Base-by-base conservation (phyloP, 257 asterid genomes). In the Nicotiana tomentosiformis region DNA sequence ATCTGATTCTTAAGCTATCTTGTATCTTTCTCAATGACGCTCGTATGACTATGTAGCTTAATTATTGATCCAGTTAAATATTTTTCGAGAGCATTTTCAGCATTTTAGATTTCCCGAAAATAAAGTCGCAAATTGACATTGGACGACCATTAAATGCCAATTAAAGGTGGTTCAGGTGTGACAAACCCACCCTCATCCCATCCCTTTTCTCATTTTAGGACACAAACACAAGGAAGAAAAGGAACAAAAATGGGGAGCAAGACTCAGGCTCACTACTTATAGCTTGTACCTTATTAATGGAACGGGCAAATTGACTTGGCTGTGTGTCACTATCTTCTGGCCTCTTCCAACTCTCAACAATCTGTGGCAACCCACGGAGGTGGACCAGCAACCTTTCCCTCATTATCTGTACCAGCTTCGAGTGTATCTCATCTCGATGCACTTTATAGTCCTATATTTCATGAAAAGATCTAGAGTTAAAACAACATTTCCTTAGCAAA, bases 401-500 rank as follows among this genome's bases (percentile, higher is more conserved):
- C 99, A 96, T 96, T 85, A 96, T 96, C 91, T 96, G 99, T 78
- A 96, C 99, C 85, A 96, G 90, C 92, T 96, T 96, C 64, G 98
- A 88, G 82, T 96, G 98, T 86, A 96, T 96, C 91, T 96, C 99
- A 83, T 96, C 99, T 10, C 92, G 90, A 78, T 96, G 99, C 81
- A 94, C 92, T 86, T 91, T 94, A 80, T 92, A 96, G 87, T 96
- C 99, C 99, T 96, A 56, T n/a, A 77, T 62, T 62, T 80, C 83
- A 65, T 80, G 57, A 43, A 78, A 65, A 17, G 17, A 46, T 70
- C 78, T 43, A 11, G 69, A 67, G 66, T 70, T 1, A 43, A 43
- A 70, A 70, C 32, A 43, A 43, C 46, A 69, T 70, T 70, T 70
- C 35, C 37, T 55, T 11, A 43, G 29, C 58, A 39, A 70, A 11